Evolutionary conservation across 768 basidiomycete species (phyloP), one percentile per base, ranked within the genome.

Genomic region (Gautieria morchelliformis): DNA sequence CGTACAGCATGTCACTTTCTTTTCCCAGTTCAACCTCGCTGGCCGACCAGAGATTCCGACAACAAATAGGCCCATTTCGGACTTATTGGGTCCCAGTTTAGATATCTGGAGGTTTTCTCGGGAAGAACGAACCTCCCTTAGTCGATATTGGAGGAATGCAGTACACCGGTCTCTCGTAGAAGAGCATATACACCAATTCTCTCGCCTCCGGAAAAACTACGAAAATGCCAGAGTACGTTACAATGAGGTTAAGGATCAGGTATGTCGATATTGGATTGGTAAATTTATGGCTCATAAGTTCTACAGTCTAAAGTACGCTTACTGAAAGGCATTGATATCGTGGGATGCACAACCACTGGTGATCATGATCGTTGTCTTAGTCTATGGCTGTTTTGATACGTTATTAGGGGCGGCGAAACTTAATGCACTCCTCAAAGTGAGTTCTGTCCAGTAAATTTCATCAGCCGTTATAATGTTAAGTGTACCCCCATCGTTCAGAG

Each of bases 291-390:
- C 35, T 52, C n/a, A 14, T 17, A 35, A 49, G 11, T 30, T 24
- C 45, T 6, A 32, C 59, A 89, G 87, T 68, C 73, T 50, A 76
- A 82, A 11, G 77, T 82, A 0, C 72, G 74, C 5, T 67, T 90
- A 6, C 71, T 91, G 6, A 65, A 67, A 33, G 66, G 73, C 6
- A 74, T 78, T 0, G 78, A 87, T 63, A 74, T 91, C 19, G 78
- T 89, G 47, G 89, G 84, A 6, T 88, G 86, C 59, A 91, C 88
- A 0, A 89, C 87, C 0, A 88, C 82, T 20, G 86, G 85, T 84
- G 64, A 2, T 65, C 58, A n/a, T 39, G 12, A 32, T 14, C 46
- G 42, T 22, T 20, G 30, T n/a, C 5, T 12, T 47, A 24, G 42
- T n/a, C 27, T 11, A 44, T 39, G 47, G 17, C 37, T 45, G n/a